These are phyloP conservation scores for Parafenestella ontariensis DNA, from an alignment of 2,329 filamentous ascomycete genomes.

Conservation along the genomic window DNA sequence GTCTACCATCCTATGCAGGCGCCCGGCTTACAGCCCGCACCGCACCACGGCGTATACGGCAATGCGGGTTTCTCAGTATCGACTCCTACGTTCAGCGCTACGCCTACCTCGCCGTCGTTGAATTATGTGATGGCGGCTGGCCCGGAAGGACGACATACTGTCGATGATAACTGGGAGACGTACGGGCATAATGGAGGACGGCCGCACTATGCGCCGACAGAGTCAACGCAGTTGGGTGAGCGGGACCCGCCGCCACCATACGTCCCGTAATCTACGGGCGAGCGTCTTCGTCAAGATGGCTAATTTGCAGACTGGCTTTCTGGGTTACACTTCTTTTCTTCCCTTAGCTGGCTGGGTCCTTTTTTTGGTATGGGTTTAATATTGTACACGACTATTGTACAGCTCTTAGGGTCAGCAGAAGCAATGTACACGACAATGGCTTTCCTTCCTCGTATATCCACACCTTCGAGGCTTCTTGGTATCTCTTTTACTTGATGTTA, in stretches of 20 bases:
- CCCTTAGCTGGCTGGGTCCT: not conserved
- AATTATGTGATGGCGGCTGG: slow-evolving; percentile 20
- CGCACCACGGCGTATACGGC: slow-evolving; percentile 28
- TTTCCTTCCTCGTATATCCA: not conserved
- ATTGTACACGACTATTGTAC: not conserved
- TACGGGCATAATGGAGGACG: slow-evolving; percentile 15
- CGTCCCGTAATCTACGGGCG: not conserved
- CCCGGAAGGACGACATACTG: slow-evolving; percentile 17
- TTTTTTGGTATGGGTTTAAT: not conserved
- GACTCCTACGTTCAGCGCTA: slow-evolving; percentile 33
- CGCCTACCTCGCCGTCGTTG: slow-evolving; percentile 26
- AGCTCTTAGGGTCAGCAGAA: too few relatives aligned
- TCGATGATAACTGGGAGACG: slow-evolving; percentile 40
- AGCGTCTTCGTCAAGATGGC: not conserved
- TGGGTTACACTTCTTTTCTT: not conserved
- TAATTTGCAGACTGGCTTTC: not conserved
- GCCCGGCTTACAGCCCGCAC: slow-evolving; percentile 11
- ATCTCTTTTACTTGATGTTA: too few relatives aligned
- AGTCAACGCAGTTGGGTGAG: slow-evolving; percentile 31
- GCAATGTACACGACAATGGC: too few relatives aligned
- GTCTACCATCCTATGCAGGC: slow-evolving; percentile 16
- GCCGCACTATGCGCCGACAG: slow-evolving; percentile 23
- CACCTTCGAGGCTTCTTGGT: not conserved
- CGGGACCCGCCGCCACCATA: slow-evolving; percentile 30
- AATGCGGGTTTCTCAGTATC: slow-evolving; percentile 39